Evolutionary conservation across 179 eudicot genomes (phyloP).

Genomic region (Spergularia azorica): DNA sequence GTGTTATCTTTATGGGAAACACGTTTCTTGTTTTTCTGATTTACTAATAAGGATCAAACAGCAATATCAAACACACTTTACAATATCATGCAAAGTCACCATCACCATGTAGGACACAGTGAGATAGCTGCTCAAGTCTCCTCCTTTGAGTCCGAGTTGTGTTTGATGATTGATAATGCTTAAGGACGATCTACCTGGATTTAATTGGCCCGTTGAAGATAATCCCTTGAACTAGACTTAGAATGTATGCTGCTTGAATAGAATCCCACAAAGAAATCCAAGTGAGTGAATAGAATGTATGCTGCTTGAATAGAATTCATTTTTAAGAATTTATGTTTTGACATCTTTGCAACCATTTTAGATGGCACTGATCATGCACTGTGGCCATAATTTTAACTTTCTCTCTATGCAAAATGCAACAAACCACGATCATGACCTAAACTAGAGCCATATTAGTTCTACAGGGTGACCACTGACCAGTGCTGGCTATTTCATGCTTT

Average conservation of each 20-base stretch:
- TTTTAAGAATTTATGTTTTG: background rate
- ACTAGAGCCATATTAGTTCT: background rate
- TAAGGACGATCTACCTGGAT: background rate
- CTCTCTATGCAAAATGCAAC: background rate
- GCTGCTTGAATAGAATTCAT: background rate
- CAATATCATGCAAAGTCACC: slow-evolving; percentile 8
- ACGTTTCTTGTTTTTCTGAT: background rate
- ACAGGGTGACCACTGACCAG: background rate
- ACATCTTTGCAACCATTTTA: background rate
- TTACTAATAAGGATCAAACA: background rate
- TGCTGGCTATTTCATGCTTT: background rate
- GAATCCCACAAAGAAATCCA: background rate
- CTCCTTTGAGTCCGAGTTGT: background rate
- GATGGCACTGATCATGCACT: background rate
- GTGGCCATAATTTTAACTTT: slow-evolving; percentile 9
- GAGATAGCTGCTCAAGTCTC: slow-evolving; percentile 4
- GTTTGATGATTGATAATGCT: slow-evolving; percentile 4
- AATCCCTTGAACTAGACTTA: slow-evolving; percentile 5
- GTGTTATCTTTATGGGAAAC: background rate
- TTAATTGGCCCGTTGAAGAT: background rate
- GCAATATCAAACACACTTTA: background rate
- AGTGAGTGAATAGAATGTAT: background rate
- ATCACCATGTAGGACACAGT: background rate
- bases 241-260: slow-evolving; percentile 1
- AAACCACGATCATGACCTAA: background rate